A percentile compares a stretch with the other conserved stretches of the same genome.
These are phyloP conservation scores for Geum urbanum DNA, from an alignment of 306 rosid species.

Conservation along the genomic window DNA sequence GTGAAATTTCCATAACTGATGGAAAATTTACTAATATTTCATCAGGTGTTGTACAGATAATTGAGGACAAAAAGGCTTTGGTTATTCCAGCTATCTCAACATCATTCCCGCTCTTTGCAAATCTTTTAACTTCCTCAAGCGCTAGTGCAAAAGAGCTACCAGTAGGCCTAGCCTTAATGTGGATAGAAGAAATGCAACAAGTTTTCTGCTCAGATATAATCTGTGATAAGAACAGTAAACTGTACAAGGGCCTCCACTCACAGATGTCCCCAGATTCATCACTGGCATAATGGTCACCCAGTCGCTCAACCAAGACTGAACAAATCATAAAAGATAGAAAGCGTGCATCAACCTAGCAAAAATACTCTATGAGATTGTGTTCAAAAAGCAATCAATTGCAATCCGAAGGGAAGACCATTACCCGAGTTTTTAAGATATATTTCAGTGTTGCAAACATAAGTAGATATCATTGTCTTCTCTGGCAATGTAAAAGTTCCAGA, in stretches of 20 bases:
- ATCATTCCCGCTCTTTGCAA: slow-evolving; percentile 25
- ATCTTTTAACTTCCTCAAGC: slow-evolving; percentile 41
- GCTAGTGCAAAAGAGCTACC: slow-evolving; percentile 45
- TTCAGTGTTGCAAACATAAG: slow-evolving; percentile 57
- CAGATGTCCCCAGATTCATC: slow-evolving; percentile 41
- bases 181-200: slow-evolving; percentile 26
- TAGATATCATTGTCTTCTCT: slow-evolving; percentile 61
- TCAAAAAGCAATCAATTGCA: slow-evolving; percentile 22
- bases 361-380: slow-evolving; percentile 38
- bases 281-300: slow-evolving; percentile 32
- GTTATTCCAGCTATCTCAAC: slow-evolving; percentile 33
- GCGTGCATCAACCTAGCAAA: slow-evolving; percentile 64
- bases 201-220: slow-evolving; percentile 33
- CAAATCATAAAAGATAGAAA: slow-evolving; percentile 60
- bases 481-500: slow-evolving; percentile 46
- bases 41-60: slow-evolving; percentile 40
- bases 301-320: slow-evolving; percentile 53
- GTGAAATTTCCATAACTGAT: slow-evolving; percentile 35
- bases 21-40: slow-evolving; percentile 37
- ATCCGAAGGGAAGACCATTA: slow-evolving; percentile 27
- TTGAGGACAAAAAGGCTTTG: slow-evolving; percentile 46
- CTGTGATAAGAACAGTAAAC: slow-evolving; percentile 49
- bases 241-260: slow-evolving; percentile 70
- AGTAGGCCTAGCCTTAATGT: slow-evolving; percentile 25
- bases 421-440: slow-evolving; percentile 84